Percentiles rank a stretch among this genome's conserved stretches.
Evolutionary conservation across 169 alveolate genomes (phyloP).

Genomic region (Cryptosporidium parvum): DNA sequence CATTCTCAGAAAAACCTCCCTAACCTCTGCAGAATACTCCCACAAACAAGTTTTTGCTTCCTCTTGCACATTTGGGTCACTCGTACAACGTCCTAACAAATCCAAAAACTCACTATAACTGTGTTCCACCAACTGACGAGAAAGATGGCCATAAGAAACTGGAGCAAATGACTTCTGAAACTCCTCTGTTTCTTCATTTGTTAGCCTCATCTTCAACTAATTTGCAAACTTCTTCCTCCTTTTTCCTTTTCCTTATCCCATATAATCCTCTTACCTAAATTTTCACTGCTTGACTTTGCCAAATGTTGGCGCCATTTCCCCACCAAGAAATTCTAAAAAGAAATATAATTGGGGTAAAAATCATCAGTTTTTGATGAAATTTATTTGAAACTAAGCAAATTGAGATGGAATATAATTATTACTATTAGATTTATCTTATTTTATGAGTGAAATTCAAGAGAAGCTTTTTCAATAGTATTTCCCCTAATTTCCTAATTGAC

Average conservation of each 20-base stretch:
- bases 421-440: background rate
- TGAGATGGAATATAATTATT: too few species aligned
- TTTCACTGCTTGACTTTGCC: conserved; percentile 11
- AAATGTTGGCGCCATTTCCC: conserved; percentile 24
- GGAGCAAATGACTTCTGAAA: conserved; percentile 67
- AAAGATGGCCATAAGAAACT: conserved; percentile 50
- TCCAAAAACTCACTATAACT: conserved; percentile 65
- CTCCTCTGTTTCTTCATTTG: conserved; percentile 74
- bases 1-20: conserved; percentile 56
- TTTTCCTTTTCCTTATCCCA: background rate
- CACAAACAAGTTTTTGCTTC: conserved; percentile 74
- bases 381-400: background rate
- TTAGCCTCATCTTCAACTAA: conserved; percentile 43
- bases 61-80: conserved; percentile 72
- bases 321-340: background rate
- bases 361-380: background rate
- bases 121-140: conserved; percentile 61
- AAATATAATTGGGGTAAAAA: background rate
- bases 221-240: conserved; percentile 4
- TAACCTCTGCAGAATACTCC: conserved; percentile 62
- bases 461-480: background rate
- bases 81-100: conserved; percentile 58
- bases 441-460: background rate
- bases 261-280: background rate
- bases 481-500: too few species aligned